Evolutionary conservation across 192 early-diverging fungal genomes (phyloP).

Genomic region (Irineochytrium annulatum): DNA sequence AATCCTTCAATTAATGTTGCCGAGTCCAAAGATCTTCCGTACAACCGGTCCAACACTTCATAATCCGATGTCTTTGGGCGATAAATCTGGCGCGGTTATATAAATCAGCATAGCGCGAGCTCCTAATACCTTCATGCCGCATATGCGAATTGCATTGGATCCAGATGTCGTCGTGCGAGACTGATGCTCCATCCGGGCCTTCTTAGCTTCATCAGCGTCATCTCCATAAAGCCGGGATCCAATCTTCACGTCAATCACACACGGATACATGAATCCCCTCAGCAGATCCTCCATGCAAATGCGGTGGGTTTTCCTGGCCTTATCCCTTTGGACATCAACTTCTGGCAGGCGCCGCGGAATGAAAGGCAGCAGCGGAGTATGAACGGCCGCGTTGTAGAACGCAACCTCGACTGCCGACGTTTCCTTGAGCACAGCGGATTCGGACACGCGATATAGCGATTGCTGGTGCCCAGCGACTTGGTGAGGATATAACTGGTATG

Average conservation of each 20-base stretch:
- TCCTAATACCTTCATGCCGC: constrained; percentile 63
- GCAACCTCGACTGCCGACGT: too few relatives aligned
- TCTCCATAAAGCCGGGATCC: constrained; percentile 73
- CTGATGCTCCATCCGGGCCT: constrained; percentile 55
- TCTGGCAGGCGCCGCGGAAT: too few relatives aligned
- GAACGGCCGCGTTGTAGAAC: too few relatives aligned
- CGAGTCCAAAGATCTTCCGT: constrained; percentile 48
- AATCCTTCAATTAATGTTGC: constrained; percentile 58
- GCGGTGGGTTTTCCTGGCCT: too few relatives aligned
- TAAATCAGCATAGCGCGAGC: constrained; percentile 16
- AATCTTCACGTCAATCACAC: constrained; percentile 84
- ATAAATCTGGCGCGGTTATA: constrained; percentile 41
- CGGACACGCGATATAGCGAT: too few relatives aligned
- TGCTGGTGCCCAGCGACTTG: constrained; percentile 16
- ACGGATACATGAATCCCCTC: constrained; percentile 63
- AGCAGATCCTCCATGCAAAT: constrained; percentile 80
- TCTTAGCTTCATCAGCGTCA: constrained; percentile 69
- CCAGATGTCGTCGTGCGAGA: constrained; percentile 65
- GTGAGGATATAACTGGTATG: not conserved
- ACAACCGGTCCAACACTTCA: constrained; percentile 43
- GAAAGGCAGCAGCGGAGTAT: too few relatives aligned
- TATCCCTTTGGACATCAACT: too few relatives aligned
- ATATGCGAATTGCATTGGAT: constrained; percentile 62
- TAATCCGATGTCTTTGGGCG: constrained; percentile 38
- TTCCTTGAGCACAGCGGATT: too few relatives aligned